Evolutionary conservation across 352 stramenopile genomes (phyloP), one percentile per base, ranked within the genome.

Genomic region (Pythium sukuiense): DNA sequence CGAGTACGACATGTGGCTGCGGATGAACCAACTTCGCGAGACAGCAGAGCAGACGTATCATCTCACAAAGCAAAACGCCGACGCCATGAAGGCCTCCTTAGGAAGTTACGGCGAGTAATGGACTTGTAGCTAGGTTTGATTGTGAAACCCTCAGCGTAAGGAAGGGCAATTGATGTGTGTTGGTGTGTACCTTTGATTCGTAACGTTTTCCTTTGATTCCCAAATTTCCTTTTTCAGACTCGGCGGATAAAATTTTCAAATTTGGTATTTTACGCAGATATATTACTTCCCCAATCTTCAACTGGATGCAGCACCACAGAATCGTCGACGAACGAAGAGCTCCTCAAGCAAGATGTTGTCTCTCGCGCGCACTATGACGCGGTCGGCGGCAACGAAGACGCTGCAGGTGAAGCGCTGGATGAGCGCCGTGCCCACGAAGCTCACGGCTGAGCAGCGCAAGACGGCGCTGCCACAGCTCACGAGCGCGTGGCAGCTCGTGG

Each of bases 401-500:
- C n/a, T 50, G 53, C 53, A 41, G 30, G 14, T 32, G 4, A 29
- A 41, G 52, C 71, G 27, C n/a, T 73, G 46, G 67, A 73, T 80
- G 39, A 72, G 58, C 35, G 73, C 69, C 12, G 67, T 79, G 29
- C 81, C 83, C 6, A 80, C 67, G 39, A 81, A 76, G 12, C 69
- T 92, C 37, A 85, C 67, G 33, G 59, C 74, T 5, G 61, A 73
- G 8, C 75, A 92, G 61, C 83, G 83, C 39, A 30, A 63, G n/a
- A 33, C 52, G 14, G 74, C 70, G 8, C 67, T 89, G 26, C 59
- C 73, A 37, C 70, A 83, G 55, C 71, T 92, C 65, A 77, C 73
- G 29, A 69, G 55, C 48, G 77, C 78, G 29, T 92, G 84, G 84
- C 54, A 79, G 61, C 41, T 65, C 2, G 77, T 90, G 43, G 74